These are phyloP conservation scores for Volvariella volvacea DNA, from an alignment of 1,284 basidiomycete species.

Conservation along the genomic window DNA sequence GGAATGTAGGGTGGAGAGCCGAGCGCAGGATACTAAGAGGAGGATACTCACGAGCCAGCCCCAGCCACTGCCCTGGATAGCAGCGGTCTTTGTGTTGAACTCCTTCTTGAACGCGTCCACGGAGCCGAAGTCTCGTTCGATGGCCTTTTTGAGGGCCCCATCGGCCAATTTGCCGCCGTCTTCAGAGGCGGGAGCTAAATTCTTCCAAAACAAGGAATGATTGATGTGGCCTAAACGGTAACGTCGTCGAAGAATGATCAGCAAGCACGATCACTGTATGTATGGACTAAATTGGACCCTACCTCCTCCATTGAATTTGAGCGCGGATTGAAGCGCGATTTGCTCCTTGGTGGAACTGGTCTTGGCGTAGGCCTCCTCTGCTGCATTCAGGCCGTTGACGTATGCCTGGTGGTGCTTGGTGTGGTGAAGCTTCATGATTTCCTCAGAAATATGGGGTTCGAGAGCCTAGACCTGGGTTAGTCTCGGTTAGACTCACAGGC, in stretches of 20 bases:
- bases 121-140: constrained; percentile 82
- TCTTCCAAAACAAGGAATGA: constrained; percentile 97
- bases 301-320: constrained; percentile 39
- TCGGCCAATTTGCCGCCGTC: constrained; percentile 63
- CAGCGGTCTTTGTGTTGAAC: constrained; percentile 87
- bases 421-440: constrained; percentile 94
- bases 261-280: background rate
- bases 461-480: constrained; percentile 40
- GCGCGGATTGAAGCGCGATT: constrained; percentile 51
- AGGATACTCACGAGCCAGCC: constrained; percentile 77
- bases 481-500: background rate
- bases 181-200: constrained; percentile 65
- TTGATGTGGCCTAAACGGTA: constrained; percentile 68
- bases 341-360: constrained; percentile 66
- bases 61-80: constrained; percentile 97
- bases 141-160: constrained; percentile 76
- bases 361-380: constrained; percentile 78
- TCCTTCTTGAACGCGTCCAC: constrained; percentile 78
- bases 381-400: constrained; percentile 87
- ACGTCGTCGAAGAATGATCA: background rate
- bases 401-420: constrained; percentile 94
- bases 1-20: background rate
- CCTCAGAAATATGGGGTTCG: constrained; percentile 68
- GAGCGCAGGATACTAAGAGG: background rate
- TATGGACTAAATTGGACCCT: background rate